These are phyloP conservation scores for Leptographium procerum DNA, from an alignment of 2,329 filamentous ascomycete species.

Conservation along the genomic window DNA sequence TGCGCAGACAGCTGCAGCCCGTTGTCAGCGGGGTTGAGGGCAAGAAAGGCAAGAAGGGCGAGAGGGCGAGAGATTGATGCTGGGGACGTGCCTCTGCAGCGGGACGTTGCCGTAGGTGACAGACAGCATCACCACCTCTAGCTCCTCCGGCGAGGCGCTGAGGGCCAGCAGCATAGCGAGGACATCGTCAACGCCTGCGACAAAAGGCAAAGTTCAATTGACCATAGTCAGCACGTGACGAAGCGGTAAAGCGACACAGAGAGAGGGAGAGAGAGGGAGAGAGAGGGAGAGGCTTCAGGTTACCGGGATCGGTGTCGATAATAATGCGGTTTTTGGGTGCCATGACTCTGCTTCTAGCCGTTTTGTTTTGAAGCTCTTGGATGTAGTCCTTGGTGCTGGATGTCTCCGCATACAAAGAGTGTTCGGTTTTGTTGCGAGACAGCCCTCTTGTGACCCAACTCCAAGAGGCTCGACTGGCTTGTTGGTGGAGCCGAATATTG, in stretches of 20 bases:
- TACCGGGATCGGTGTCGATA: slow-evolving; percentile 89
- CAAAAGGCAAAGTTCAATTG: too few relatives aligned
- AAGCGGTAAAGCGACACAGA: not conserved
- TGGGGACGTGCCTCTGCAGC: slow-evolving; percentile 53
- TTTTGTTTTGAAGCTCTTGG: too few relatives aligned
- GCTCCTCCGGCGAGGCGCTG: slow-evolving; percentile 67
- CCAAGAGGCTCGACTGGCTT: not conserved
- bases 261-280: not conserved
- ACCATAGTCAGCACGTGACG: slow-evolving; percentile 4
- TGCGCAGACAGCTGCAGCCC: slow-evolving; percentile 60
- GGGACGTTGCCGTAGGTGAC: slow-evolving; percentile 92
- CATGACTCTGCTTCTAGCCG: slow-evolving; percentile 31
- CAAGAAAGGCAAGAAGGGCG: not conserved
- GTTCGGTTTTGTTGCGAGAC: not conserved
- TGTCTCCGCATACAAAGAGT: not conserved
- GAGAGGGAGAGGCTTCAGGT: slow-evolving; percentile 5
- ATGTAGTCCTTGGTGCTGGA: not conserved
- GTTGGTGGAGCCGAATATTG: not conserved
- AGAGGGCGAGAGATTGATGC: too few relatives aligned
- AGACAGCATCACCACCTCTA: slow-evolving; percentile 76
- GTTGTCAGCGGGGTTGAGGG: not conserved
- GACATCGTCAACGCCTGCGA: slow-evolving; percentile 79
- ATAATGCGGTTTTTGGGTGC: slow-evolving; percentile 67
- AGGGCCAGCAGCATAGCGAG: slow-evolving; percentile 81
- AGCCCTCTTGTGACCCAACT: not conserved